Base-by-base conservation (phyloP, 768 basidiomycete species). In the Rhodocollybia butyracea region DNA sequence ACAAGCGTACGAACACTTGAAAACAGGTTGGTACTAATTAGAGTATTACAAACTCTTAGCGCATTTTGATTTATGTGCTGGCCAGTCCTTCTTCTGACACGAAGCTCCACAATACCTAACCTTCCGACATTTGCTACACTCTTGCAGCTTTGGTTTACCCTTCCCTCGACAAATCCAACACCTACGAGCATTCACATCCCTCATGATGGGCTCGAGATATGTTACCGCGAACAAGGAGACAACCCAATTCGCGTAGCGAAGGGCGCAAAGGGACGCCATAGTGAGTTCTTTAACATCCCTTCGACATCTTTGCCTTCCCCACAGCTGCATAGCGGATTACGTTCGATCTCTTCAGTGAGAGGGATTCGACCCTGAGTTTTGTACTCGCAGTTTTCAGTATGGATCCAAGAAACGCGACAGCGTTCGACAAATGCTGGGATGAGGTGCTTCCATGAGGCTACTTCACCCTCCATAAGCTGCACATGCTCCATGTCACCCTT, bases 221-320 rank as follows among this genome's bases (percentile, higher is more conserved):
- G 77, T 68, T 5, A 77, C 70, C 1, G 72, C 69, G 40, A 78
- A 80, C 22, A 80, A 60, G 0, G 78, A 5, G 71, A 68, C 41
- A 79, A 59, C 0, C 73, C 78, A 7, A 64, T 61, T 12, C 76
- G 65, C 4, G 77, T 77, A 50, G 63, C 68, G 46, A 70, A 66
- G 12, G 68, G 70, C 2, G 67, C 68, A 12, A 77, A 56, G 0
- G 45, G 22, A 32, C 55, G 51, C 72, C 74, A 77, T 12, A 51
- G 46, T 7, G 51, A 29, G 17, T 58, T 60, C 7, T 54, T 53
- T 5, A 51, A 60, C 51, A 78, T 62, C 2, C 57, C 62, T n/a
- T 59, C 70, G 19, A 65, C 59, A 24, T 73, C 73, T 12, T 74
- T 57, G 1, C 76, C 76, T 27, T 64, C 58, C 12, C 77, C 77